Conservation (phyloP, 768 basidiomycete genomes). For the Mycena galopus region DNA sequence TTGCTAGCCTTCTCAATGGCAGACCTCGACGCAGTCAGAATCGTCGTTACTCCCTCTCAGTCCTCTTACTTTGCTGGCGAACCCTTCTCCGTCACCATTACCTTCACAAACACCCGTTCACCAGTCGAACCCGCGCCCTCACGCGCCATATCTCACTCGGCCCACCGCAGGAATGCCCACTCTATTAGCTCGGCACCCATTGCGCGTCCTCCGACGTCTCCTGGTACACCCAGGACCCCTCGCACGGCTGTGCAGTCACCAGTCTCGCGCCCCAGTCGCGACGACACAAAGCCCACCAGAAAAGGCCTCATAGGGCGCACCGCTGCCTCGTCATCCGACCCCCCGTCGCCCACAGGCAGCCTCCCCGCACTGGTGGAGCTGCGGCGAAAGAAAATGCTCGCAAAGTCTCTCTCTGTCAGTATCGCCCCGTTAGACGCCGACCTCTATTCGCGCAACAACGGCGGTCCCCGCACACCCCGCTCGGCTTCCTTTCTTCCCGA, state of each 20-base stretch:
- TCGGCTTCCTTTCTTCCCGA: constrained; percentile 25
- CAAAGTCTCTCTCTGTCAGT: constrained; percentile 77
- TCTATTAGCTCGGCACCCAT: constrained; percentile 88
- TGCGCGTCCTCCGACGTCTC: constrained; percentile 86
- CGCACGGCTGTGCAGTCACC: constrained; percentile 48
- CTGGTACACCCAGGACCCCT: constrained; percentile 68
- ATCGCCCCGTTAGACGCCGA: constrained; percentile 66
- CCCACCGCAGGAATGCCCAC: constrained; percentile 81
- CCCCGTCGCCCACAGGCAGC: constrained; percentile 48
- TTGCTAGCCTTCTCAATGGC: constrained; percentile 9
- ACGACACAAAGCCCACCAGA: constrained; percentile 50
- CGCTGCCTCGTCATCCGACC: constrained; percentile 23
- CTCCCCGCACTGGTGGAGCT: constrained; percentile 66
- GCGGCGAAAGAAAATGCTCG: constrained; percentile 64
- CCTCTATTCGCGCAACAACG: constrained; percentile 30
- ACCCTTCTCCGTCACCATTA: constrained; percentile 84
- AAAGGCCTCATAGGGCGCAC: constrained; percentile 70
- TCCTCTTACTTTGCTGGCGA: constrained; percentile 96
- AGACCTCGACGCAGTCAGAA: constrained; percentile 62
- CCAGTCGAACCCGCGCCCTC: constrained; percentile 57
- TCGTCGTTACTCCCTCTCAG: constrained; percentile 82
- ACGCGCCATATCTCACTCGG: constrained; percentile 43
- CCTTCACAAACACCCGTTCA: constrained; percentile 86
- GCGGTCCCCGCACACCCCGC: constrained; percentile 8
- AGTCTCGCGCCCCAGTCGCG: constrained; percentile 33